Evolutionary conservation across 352 stramenopile genomes (phyloP).

Genomic region (Phytophthora cryptogea): DNA sequence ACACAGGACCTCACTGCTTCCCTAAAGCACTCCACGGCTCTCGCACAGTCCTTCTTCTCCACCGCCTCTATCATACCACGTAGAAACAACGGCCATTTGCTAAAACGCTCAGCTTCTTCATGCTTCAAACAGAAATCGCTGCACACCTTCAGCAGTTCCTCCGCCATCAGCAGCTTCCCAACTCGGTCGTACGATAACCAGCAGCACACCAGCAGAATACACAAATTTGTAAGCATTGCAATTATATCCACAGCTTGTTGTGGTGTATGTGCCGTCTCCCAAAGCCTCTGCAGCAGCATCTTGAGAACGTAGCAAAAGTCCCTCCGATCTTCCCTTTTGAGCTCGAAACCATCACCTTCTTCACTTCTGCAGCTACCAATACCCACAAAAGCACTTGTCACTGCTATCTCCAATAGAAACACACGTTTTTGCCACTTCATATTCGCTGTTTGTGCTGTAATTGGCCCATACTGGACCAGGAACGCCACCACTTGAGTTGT

Average conservation of each 20-base stretch:
- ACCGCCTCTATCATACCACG: constrained; percentile 43
- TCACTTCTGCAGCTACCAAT: not conserved
- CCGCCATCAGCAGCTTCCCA: constrained; percentile 15
- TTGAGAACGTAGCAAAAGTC: constrained; percentile 29
- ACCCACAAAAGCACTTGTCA: constrained; percentile 13
- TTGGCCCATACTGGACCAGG: constrained; percentile 19
- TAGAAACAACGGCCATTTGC: constrained; percentile 48
- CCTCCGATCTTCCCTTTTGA: constrained; percentile 12
- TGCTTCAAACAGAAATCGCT: constrained; percentile 20
- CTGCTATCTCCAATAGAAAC: constrained; percentile 29
- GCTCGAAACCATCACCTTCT: constrained; percentile 1
- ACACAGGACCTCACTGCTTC: constrained; percentile 11
- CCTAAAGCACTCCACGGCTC: constrained; percentile 39
- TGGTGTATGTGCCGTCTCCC: not conserved
- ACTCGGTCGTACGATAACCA: constrained; percentile 42
- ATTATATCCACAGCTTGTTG: constrained; percentile 4
- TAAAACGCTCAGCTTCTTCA: constrained; percentile 2
- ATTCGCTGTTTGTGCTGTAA: constrained; percentile 11
- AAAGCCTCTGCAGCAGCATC: constrained; percentile 22
- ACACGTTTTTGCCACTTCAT: constrained; percentile 31
- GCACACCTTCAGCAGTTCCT: constrained; percentile 32
- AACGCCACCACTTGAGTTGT: constrained; percentile 29
- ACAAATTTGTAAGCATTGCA: constrained; percentile 25
- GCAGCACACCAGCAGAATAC: constrained; percentile 32
- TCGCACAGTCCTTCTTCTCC: constrained; percentile 26